Evolutionary conservation across 768 basidiomycete species (phyloP).

Genomic region (Melanogaster broomeanus): DNA sequence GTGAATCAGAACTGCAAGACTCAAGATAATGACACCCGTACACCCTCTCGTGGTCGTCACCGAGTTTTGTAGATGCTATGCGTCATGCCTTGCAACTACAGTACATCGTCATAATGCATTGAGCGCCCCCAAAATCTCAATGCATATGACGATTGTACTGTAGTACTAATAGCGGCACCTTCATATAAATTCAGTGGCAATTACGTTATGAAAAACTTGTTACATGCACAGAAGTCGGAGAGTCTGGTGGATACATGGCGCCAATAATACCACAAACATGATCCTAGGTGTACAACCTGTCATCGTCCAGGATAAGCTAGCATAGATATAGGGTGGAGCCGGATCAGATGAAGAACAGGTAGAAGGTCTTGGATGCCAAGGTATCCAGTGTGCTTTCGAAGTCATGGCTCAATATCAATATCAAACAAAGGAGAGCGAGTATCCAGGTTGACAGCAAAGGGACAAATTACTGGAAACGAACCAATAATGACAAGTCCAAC

Average conservation of each 20-base stretch:
- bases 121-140: too few species aligned
- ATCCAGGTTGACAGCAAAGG: conserved; percentile 10
- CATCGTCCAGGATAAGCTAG: conserved; percentile 7
- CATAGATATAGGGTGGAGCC: conserved; percentile 14
- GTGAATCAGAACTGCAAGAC: too few species aligned
- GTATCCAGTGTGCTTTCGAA: conserved; percentile 6
- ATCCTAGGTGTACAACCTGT: conserved; percentile 26
- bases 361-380: background rate
- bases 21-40: too few species aligned
- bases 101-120: too few species aligned
- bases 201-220: too few species aligned
- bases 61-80: too few species aligned
- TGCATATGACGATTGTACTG: too few species aligned
- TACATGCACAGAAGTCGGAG: too few species aligned
- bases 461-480: conserved; percentile 12
- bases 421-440: background rate
- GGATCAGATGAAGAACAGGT: conserved; percentile 15
- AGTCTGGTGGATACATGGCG: conserved; percentile 13
- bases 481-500: conserved; percentile 10
- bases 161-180: too few species aligned
- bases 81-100: too few species aligned
- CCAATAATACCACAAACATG: conserved; percentile 3
- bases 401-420: background rate
- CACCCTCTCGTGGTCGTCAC: too few species aligned
- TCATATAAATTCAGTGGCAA: too few species aligned